These are phyloP conservation scores for Boletus rex-veris DNA, from an alignment of 768 basidiomycete species.

Conservation along the genomic window DNA sequence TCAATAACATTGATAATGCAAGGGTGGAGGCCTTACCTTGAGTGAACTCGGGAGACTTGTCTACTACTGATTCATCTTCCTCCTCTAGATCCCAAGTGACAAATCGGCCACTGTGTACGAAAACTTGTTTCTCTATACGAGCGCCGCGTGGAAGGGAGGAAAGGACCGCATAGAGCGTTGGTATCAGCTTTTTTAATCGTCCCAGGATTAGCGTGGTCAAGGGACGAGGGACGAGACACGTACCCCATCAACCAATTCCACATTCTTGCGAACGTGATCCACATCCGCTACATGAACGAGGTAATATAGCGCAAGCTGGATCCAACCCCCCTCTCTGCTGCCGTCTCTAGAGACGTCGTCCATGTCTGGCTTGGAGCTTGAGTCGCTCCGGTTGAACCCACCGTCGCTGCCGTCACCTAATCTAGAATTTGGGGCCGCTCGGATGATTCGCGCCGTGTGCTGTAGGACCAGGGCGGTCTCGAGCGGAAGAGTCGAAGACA, in stretches of 20 bases:
- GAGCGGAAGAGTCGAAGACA: slow-evolving; percentile 44
- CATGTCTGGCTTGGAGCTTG: slow-evolving; percentile 13
- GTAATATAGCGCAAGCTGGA: slow-evolving; percentile 73
- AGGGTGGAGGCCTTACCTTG: slow-evolving; percentile 34
- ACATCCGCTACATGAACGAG: slow-evolving; percentile 43
- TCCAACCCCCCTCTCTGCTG: slow-evolving; percentile 42
- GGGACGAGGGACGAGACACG: not conserved
- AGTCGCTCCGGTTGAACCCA: slow-evolving; percentile 24
- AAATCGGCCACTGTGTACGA: slow-evolving; percentile 65
- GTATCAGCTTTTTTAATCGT: slow-evolving; percentile 18
- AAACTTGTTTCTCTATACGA: slow-evolving; percentile 70
- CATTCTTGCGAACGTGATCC: slow-evolving; percentile 39
- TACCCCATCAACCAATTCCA: slow-evolving; percentile 26
- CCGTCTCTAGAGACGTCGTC: slow-evolving; percentile 31
- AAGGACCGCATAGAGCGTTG: slow-evolving; percentile 58
- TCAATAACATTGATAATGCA: not conserved
- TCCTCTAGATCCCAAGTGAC: slow-evolving; percentile 29
- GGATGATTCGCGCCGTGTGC: slow-evolving; percentile 68
- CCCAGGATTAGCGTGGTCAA: not conserved
- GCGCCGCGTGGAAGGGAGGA: slow-evolving; percentile 70
- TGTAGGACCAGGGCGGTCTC: slow-evolving; percentile 79
- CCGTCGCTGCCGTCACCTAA: slow-evolving; percentile 26
- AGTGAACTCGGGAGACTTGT: slow-evolving; percentile 36
- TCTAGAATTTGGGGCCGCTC: slow-evolving; percentile 50
- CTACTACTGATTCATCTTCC: slow-evolving; percentile 36